Evolutionary conservation across 78 protist species (phyloP).

Genomic region (Pigoraptor vietnamica): DNA sequence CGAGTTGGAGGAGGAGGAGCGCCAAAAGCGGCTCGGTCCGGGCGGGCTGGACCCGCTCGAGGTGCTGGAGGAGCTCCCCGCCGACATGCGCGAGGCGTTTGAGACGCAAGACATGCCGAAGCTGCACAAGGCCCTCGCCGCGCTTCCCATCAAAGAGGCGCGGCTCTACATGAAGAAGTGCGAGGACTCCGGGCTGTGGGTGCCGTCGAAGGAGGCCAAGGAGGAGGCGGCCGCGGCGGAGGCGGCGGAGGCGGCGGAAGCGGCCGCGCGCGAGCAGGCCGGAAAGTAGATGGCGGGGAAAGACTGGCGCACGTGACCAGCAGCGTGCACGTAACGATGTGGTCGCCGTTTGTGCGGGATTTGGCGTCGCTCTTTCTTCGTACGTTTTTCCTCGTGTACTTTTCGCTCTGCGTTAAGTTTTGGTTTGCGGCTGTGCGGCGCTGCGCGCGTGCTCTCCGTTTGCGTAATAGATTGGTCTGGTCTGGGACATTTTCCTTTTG

Average conservation of each 20-base stretch:
- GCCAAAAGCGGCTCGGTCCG: conserved; percentile 30
- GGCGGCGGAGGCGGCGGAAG: not conserved
- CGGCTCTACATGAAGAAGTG: conserved; percentile 18
- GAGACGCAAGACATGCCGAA: conserved; percentile 1
- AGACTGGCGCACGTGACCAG: too few relatives aligned
- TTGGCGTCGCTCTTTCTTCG: too few relatives aligned
- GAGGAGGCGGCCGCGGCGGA: not conserved
- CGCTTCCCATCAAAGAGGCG: conserved; percentile 18
- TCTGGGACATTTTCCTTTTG: too few relatives aligned
- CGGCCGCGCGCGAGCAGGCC: not conserved
- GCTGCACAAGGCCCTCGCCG: conserved; percentile 8
- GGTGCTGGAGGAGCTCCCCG: conserved; percentile 33
- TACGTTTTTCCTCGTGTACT: too few relatives aligned
- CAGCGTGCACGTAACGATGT: too few relatives aligned
- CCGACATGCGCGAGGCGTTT: conserved; percentile 8
- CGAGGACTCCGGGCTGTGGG: conserved; percentile 39
- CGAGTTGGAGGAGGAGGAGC: not conserved
- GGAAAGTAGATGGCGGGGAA: not conserved
- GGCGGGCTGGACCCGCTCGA: conserved; percentile 49
- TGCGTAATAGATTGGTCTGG: too few relatives aligned
- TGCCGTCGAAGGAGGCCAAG: not conserved
- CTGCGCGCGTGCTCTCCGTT: too few relatives aligned
- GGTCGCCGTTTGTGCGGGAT: too few relatives aligned
- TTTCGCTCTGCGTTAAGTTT: too few relatives aligned
- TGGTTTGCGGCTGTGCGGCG: too few relatives aligned